Evolutionary conservation across 768 basidiomycete species (phyloP).

Genomic region (Mycena crocata): DNA sequence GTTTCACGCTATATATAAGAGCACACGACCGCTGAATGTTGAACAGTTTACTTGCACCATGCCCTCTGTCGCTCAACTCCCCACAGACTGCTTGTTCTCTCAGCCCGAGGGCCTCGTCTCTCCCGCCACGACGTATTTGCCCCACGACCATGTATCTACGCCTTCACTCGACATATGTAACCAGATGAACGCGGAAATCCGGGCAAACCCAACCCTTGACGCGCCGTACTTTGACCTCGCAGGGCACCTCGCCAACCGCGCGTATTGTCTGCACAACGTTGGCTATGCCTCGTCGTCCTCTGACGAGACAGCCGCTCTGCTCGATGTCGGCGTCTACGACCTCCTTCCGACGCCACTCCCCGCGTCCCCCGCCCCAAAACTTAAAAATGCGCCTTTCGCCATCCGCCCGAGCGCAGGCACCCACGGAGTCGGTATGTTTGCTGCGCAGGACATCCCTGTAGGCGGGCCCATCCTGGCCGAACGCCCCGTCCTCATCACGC

Average conservation of each 20-base stretch:
- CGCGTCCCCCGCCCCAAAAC: background rate
- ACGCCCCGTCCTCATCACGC: conserved; percentile 54
- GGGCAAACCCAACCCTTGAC: conserved; percentile 36
- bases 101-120: too few relatives aligned
- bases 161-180: conserved; percentile 35
- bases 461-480: conserved; percentile 43
- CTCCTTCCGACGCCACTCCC: conserved; percentile 36
- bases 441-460: conserved; percentile 28
- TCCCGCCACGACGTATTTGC: background rate
- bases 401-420: conserved; percentile 31
- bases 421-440: conserved; percentile 43
- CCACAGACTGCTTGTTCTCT: too few relatives aligned
- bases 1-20: too few relatives aligned
- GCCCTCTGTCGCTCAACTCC: too few relatives aligned
- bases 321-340: conserved; percentile 45
- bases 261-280: conserved; percentile 40
- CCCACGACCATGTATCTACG: background rate
- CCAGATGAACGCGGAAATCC: conserved; percentile 37
- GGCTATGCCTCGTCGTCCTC: conserved; percentile 23
- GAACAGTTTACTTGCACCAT: too few relatives aligned
- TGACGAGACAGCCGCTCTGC: conserved; percentile 43
- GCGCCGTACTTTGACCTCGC: conserved; percentile 43
- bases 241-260: conserved; percentile 38
- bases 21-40: too few relatives aligned
- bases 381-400: conserved; percentile 13